Conservation (phyloP, 495 filamentous ascomycete species). For the Sordaria brevicollis region DNA sequence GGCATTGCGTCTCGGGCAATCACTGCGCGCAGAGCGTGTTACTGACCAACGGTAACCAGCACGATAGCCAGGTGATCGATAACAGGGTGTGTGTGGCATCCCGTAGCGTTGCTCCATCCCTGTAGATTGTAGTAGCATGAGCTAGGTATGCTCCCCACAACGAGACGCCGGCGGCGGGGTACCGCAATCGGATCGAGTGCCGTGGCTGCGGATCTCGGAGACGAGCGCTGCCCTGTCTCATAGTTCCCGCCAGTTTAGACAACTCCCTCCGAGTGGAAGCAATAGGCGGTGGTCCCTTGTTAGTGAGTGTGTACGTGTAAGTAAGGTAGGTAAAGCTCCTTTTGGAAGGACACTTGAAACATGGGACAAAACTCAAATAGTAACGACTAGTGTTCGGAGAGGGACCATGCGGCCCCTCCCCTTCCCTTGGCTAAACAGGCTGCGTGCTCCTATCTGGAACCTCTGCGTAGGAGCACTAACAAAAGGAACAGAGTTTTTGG, state of each 20-base stretch:
- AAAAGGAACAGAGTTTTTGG: no score
- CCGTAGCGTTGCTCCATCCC: not conserved
- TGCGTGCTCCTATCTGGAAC: no score
- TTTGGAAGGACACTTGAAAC: not conserved
- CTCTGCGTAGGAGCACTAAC: no score
- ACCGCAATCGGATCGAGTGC: constrained; percentile 18
- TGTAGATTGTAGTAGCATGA: not conserved
- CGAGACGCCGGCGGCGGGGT: constrained; percentile 10
- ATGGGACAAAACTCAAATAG: no score
- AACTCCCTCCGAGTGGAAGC: not conserved
- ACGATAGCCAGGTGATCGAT: not conserved
- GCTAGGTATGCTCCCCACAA: constrained; percentile 4
- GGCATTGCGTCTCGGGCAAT: not conserved
- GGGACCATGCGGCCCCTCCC: not conserved
- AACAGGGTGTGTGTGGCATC: not conserved
- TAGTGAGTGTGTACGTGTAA: not conserved
- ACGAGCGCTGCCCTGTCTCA: not conserved
- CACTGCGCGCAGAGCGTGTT: not conserved
- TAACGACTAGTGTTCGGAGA: no score
- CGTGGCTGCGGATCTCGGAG: constrained; percentile 7
- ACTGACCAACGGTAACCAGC: not conserved
- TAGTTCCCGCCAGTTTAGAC: not conserved
- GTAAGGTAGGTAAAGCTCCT: no score
- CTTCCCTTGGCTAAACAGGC: no score
- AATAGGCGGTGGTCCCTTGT: not conserved